These are phyloP conservation scores for Rauvolfia tetraphylla DNA, from an alignment of 257 asterid species.

Conservation along the genomic window DNA sequence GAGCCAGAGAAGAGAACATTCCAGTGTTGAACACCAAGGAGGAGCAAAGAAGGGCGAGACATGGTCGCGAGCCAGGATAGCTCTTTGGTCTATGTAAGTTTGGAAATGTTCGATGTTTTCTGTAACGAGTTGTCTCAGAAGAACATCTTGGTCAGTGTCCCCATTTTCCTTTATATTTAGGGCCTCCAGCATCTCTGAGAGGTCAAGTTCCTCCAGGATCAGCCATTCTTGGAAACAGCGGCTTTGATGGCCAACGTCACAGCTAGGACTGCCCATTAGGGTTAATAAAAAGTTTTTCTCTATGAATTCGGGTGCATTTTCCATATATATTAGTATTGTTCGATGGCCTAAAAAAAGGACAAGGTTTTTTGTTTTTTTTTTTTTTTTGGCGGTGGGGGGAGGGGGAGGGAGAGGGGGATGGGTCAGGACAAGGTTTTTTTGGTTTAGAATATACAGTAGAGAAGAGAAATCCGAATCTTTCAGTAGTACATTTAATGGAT, in stretches of 20 bases:
- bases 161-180: neutral
- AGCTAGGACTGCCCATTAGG: no score
- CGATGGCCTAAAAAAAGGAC: no score
- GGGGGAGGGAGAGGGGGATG: no score
- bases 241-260: neutral
- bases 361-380: no score
- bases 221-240: neutral
- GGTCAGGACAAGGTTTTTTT: no score
- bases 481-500: no score
- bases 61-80: slow-evolving; percentile 18
- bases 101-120: slow-evolving; percentile 35
- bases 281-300: no score
- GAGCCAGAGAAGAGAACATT: slow-evolving; percentile 31
- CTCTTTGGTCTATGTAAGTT: slow-evolving; percentile 21
- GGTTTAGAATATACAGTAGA: no score
- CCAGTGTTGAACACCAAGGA: slow-evolving; percentile 32
- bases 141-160: neutral
- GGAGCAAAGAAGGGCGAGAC: slow-evolving; percentile 33
- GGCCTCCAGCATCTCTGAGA: slow-evolving; percentile 8
- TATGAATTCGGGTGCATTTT: no score
- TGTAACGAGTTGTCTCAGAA: neutral
- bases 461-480: no score
- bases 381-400: no score
- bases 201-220: slow-evolving; percentile 9
- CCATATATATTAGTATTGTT: no score